Evolutionary conservation across 1,284 basidiomycete species (phyloP).

Genomic region (Puccinia sorghi): DNA sequence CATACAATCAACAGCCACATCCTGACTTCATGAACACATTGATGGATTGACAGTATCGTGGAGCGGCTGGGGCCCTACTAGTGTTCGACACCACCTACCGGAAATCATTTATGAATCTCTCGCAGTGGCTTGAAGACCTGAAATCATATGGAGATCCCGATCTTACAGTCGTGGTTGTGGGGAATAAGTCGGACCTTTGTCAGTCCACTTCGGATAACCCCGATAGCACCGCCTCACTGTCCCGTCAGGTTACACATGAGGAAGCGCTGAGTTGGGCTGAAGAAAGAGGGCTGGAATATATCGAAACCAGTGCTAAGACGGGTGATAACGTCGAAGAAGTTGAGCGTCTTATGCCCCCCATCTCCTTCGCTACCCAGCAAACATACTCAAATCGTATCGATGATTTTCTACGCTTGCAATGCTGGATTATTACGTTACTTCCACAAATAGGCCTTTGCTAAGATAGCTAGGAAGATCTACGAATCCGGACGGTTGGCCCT

Average conservation of each 20-base stretch:
- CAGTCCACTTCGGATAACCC: not conserved
- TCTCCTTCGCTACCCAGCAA: not conserved
- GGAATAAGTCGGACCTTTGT: conserved; percentile 43
- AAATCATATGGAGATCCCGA: conserved; percentile 41
- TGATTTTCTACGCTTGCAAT: not conserved
- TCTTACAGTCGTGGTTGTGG: conserved; percentile 28
- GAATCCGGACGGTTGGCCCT: conserved; percentile 32
- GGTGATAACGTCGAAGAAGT: conserved; percentile 49
- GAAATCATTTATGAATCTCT: conserved; percentile 28
- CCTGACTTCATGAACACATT: not conserved
- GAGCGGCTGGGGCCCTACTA: conserved; percentile 42
- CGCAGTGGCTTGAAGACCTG: conserved; percentile 43
- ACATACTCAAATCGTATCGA: not conserved
- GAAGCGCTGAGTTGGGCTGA: conserved; percentile 38
- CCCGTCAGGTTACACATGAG: conserved; percentile 18
- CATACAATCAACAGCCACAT: not conserved
- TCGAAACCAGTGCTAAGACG: conserved; percentile 45
- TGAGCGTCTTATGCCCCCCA: not conserved
- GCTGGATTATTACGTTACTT: not conserved
- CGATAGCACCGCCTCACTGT: not conserved
- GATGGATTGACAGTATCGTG: conserved; percentile 35
- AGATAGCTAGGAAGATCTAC: conserved; percentile 33
- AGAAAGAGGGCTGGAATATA: conserved; percentile 43
- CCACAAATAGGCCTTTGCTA: conserved; percentile 27
- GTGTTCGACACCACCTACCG: conserved; percentile 47